A percentile compares a stretch with the other conserved stretches of the same genome.
These are phyloP conservation scores for Diaporthe australafricana DNA, from an alignment of 2,329 filamentous ascomycete species.

Conservation along the genomic window DNA sequence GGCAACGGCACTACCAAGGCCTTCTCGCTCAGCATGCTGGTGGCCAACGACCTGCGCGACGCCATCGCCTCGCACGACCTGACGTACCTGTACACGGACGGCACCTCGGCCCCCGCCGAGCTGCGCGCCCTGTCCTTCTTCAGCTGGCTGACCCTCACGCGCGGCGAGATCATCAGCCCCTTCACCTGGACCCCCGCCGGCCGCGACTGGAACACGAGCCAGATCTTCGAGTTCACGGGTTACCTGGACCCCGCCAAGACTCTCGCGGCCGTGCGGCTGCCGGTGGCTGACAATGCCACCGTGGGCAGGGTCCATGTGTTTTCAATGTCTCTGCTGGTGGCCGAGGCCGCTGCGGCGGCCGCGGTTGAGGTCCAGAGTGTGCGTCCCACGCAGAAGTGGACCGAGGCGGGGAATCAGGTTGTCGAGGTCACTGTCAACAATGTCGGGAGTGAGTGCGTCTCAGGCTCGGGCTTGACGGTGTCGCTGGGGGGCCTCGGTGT, in stretches of 20 bases:
- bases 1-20: conserved; percentile 14
- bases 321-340: conserved; percentile 51
- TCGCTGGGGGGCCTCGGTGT: conserved; percentile 52
- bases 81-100: conserved; percentile 56
- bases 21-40: conserved; percentile 53
- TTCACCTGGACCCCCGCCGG: conserved; percentile 53
- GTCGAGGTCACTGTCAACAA: conserved; percentile 56
- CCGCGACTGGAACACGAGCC: conserved; percentile 55
- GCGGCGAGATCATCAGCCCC: conserved; percentile 58
- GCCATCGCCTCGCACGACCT: conserved; percentile 54
- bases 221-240: conserved; percentile 58
- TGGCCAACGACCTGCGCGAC: conserved; percentile 54
- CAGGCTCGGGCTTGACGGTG: conserved; percentile 45
- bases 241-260: conserved; percentile 51
- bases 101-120: conserved; percentile 52
- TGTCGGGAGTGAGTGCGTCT: conserved; percentile 49
- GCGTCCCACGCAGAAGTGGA: conserved; percentile 57
- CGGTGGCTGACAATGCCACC: conserved; percentile 49
- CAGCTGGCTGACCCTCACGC: conserved; percentile 56
- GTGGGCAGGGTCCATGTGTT: conserved; percentile 56
- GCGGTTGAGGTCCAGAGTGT: conserved; percentile 51
- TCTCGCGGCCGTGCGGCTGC: conserved; percentile 54
- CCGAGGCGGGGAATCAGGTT: conserved; percentile 49
- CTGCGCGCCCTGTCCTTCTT: conserved; percentile 58
- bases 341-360: background rate